Conservation (phyloP, 2,329 filamentous ascomycete species). For the Clarireedia sp. region DNA sequence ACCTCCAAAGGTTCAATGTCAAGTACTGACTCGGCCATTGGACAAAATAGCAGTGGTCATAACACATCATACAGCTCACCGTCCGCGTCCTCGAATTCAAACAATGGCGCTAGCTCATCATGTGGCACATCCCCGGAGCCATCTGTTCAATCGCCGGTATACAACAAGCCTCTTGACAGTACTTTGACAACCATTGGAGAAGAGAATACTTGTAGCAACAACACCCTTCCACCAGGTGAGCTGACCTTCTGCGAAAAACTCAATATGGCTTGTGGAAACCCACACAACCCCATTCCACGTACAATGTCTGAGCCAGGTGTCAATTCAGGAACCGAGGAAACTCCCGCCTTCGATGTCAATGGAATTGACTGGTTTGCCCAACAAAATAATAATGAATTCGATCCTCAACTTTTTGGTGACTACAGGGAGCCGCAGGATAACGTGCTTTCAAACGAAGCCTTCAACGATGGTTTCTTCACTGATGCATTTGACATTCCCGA, state of each 20-base stretch:
- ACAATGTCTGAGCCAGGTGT: conserved; percentile 30
- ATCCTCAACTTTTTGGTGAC: conserved; percentile 83
- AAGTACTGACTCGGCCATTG: conserved; percentile 25
- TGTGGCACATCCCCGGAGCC: conserved; percentile 76
- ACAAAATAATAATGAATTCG: conserved; percentile 79
- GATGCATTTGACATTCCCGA: conserved; percentile 74
- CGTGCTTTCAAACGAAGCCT: conserved; percentile 54
- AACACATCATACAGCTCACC: conserved; percentile 57
- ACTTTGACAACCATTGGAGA: conserved; percentile 58
- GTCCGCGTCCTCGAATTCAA: conserved; percentile 54
- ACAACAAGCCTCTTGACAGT: conserved; percentile 53
- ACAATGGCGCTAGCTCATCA: conserved; percentile 52
- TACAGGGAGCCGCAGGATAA: conserved; percentile 88
- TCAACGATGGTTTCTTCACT: conserved; percentile 37
- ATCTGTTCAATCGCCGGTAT: conserved; percentile 56
- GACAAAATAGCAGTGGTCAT: conserved; percentile 30
- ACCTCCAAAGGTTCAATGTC: conserved; percentile 38
- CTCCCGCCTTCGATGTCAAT: conserved; percentile 39
- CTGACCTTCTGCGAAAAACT: conserved; percentile 47
- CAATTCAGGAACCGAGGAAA: conserved; percentile 21
- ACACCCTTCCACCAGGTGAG: conserved; percentile 36
- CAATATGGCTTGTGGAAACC: conserved; percentile 46
- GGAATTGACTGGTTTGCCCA: conserved; percentile 67
- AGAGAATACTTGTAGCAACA: conserved; percentile 44
- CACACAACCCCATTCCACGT: conserved; percentile 44